Conservation (phyloP, 805 yeast genomes). For the Metschnikowia hibisci region DNA sequence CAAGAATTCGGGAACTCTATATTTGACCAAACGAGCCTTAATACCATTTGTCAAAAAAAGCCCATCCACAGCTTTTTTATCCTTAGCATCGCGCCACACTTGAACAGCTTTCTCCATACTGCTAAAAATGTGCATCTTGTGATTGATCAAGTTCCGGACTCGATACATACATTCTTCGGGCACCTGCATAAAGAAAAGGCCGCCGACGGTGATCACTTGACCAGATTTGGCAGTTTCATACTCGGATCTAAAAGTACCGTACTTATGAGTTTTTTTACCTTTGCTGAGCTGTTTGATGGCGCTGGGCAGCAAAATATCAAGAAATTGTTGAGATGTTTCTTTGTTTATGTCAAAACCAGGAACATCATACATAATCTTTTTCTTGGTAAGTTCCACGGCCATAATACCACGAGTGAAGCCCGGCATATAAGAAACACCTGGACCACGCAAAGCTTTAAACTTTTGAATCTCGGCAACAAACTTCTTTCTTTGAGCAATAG, state of each 20-base stretch:
- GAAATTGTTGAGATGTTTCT: slow-evolving; percentile 22
- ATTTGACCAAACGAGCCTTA: slow-evolving; percentile 20
- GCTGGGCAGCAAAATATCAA: slow-evolving; percentile 22
- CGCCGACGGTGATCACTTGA: slow-evolving; percentile 53
- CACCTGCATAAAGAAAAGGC: slow-evolving; percentile 53
- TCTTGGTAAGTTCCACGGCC: slow-evolving; percentile 26
- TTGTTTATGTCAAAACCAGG: slow-evolving; percentile 40
- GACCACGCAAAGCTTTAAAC: slow-evolving; percentile 35
- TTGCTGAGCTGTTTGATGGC: slow-evolving; percentile 27
- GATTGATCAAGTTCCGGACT: slow-evolving; percentile 43
- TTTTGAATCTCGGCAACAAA: neutral
- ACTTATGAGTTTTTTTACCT: slow-evolving; percentile 25
- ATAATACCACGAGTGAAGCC: slow-evolving; percentile 63
- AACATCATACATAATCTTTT: slow-evolving; percentile 37
- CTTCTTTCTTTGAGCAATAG: neutral
- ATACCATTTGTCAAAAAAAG: slow-evolving; percentile 15
- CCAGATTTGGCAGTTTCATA: slow-evolving; percentile 41
- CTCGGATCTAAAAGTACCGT: slow-evolving; percentile 28
- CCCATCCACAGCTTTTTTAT: slow-evolving; percentile 20
- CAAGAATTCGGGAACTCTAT: slow-evolving; percentile 64
- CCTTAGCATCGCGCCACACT: slow-evolving; percentile 24
- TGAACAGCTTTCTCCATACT: slow-evolving; percentile 28
- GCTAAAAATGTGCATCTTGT: slow-evolving; percentile 32
- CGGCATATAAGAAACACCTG: slow-evolving; percentile 54
- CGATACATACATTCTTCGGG: slow-evolving; percentile 50